Percentiles rank a stretch among this genome's conserved stretches.
Conservation (phyloP, 2,329 filamentous ascomycete genomes). For the Neocucurbitaria cava region DNA sequence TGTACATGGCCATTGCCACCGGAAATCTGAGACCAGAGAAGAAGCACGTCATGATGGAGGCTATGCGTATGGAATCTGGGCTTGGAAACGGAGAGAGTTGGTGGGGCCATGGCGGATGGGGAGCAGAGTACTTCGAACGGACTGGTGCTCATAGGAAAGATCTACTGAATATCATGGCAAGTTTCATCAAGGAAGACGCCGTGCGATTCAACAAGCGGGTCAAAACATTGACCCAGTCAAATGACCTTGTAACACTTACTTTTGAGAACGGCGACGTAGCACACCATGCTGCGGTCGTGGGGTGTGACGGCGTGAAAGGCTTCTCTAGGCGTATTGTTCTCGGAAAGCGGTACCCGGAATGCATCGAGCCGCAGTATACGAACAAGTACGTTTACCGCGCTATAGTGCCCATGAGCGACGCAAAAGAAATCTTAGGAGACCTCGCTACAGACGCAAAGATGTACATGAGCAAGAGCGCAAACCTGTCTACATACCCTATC, state of each 20-base stretch:
- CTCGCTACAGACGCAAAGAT: constrained; percentile 39
- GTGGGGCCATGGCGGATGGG: constrained; percentile 45
- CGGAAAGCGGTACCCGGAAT: constrained; percentile 17
- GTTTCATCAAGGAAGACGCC: constrained; percentile 43
- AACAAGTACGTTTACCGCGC: constrained; percentile 37
- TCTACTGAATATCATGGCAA: constrained; percentile 57
- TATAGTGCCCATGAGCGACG: constrained; percentile 45
- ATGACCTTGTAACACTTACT: constrained; percentile 46
- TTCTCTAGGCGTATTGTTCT: constrained; percentile 28
- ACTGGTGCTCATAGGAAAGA: constrained; percentile 53
- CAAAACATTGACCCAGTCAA: constrained; percentile 37
- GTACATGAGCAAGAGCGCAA: constrained; percentile 29
- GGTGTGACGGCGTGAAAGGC: constrained; percentile 58
- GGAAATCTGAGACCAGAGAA: constrained; percentile 49
- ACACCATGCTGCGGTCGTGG: constrained; percentile 52
- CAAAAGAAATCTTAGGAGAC: constrained; percentile 46
- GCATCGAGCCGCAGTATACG: constrained; percentile 32
- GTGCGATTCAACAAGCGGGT: constrained; percentile 40
- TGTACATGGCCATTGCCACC: constrained; percentile 50
- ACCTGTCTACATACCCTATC: constrained; percentile 34
- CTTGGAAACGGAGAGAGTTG: constrained; percentile 49
- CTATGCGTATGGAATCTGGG: constrained; percentile 50
- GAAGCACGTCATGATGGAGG: constrained; percentile 52
- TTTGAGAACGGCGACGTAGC: constrained; percentile 48
- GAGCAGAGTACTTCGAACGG: constrained; percentile 47